phyloP scores from a whole-genome alignment of 208 protist species.

The Porcisia deanei region DNA sequence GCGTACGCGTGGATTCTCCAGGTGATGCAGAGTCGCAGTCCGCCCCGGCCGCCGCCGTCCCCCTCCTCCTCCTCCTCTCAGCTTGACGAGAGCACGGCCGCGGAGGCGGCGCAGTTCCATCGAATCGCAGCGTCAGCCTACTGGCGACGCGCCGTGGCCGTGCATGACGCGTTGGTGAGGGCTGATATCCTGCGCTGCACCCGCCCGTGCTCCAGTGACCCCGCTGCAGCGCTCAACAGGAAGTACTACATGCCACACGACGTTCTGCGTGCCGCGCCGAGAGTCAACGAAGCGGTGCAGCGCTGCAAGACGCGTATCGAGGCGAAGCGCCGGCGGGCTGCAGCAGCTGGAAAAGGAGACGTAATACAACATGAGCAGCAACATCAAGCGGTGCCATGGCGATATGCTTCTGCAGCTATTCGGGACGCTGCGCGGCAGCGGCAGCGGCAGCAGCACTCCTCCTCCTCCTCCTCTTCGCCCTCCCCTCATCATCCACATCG shows the following conservation, averaged over 20 bases:
- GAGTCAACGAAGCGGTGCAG: conserved; percentile 43
- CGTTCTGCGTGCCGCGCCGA: conserved; percentile 35
- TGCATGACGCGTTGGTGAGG: conserved; percentile 26
- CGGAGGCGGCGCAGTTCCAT: conserved; percentile 10
- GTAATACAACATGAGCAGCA: background rate
- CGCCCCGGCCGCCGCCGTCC: conserved; percentile 15
- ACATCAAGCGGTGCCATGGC: background rate
- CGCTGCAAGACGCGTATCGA: conserved; percentile 21
- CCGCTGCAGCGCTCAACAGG: background rate
- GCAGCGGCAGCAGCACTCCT: background rate
- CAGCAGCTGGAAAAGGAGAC: background rate
- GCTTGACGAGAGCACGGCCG: background rate
- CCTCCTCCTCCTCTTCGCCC: background rate
- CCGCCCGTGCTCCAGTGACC: background rate
- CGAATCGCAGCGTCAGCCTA: background rate
- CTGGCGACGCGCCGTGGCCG: conserved; percentile 21
- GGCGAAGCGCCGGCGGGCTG: conserved; percentile 9
- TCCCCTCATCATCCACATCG: background rate
- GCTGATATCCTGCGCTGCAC: conserved; percentile 10
- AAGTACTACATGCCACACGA: conserved; percentile 41
- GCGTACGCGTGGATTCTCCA: conserved; percentile 61
- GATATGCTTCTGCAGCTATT: conserved; percentile 4
- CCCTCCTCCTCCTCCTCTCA: no score
- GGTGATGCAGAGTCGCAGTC: conserved; percentile 14
- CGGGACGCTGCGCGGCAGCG: background rate